A percentile compares a stretch with the other conserved stretches of the same genome.
Evolutionary conservation across 176 grass and related monocot species (phyloP).

Genomic region (Saccharum officinarum): DNA sequence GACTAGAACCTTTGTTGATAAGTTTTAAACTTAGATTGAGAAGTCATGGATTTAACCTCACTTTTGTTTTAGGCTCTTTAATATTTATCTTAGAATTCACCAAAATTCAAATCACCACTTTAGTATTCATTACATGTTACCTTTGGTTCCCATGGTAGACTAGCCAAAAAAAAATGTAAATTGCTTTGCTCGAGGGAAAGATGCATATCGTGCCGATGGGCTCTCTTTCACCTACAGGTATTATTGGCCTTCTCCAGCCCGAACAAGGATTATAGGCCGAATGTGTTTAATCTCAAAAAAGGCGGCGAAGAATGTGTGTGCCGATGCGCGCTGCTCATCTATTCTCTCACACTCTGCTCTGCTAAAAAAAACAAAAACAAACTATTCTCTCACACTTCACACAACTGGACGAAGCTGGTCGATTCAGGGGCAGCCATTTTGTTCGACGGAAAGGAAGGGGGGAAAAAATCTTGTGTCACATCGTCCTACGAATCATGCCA

Average conservation of each 20-base stretch:
- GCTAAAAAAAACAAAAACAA: too few relatives aligned
- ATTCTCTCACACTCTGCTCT: not conserved
- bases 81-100: too few relatives aligned
- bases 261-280: not conserved
- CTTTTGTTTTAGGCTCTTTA: too few relatives aligned
- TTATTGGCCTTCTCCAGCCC: constrained; percentile 3
- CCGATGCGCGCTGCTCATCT: not conserved
- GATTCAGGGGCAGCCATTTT: not conserved
- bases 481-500: not conserved
- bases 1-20: constrained; percentile 42
- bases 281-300: not conserved
- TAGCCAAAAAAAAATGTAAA: too few relatives aligned
- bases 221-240: not conserved
- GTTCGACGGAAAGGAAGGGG: not conserved
- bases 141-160: too few relatives aligned
- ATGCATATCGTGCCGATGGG: not conserved
- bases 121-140: too few relatives aligned
- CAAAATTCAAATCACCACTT: too few relatives aligned
- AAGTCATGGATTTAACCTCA: too few relatives aligned
- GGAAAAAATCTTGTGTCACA: not conserved
- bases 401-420: too few relatives aligned
- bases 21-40: too few relatives aligned
- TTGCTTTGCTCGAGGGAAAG: not conserved
- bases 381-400: too few relatives aligned
- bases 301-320: not conserved